Conservation (phyloP, 192 early-diverging fungal genomes). For the Podila clonocystis region DNA sequence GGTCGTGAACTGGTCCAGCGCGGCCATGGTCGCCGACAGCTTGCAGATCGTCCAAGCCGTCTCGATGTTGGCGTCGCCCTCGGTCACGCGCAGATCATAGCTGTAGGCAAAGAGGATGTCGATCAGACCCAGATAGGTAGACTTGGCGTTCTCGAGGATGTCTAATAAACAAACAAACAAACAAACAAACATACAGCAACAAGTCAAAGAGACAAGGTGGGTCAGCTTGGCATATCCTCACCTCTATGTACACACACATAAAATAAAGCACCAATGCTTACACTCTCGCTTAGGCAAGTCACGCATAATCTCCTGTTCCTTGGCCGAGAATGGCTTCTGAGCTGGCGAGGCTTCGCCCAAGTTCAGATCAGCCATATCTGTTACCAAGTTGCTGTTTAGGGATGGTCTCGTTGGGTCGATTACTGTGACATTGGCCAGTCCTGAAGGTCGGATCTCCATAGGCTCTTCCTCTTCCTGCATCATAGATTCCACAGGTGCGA, state of each 20-base stretch:
- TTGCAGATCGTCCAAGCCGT: slow-evolving; percentile 92
- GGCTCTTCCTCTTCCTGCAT: background rate
- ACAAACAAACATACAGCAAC: too few relatives aligned
- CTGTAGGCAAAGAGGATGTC: slow-evolving; percentile 93
- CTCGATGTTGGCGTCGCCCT: slow-evolving; percentile 89
- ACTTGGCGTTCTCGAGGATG: slow-evolving; percentile 69
- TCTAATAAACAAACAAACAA: slow-evolving; percentile 53
- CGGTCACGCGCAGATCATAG: slow-evolving; percentile 86
- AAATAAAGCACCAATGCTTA: slow-evolving; percentile 37
- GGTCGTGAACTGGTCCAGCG: slow-evolving; percentile 79
- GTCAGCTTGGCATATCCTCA: too few relatives aligned
- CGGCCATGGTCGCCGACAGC: slow-evolving; percentile 79
- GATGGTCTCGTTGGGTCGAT: slow-evolving; percentile 23
- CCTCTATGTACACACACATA: background rate
- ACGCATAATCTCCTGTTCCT: slow-evolving; percentile 78
- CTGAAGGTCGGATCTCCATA: slow-evolving; percentile 9
- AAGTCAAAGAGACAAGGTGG: background rate
- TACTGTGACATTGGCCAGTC: slow-evolving; percentile 11
- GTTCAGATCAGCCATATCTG: slow-evolving; percentile 33
- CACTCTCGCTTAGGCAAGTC: slow-evolving; percentile 83
- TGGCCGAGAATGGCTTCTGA: slow-evolving; percentile 65
- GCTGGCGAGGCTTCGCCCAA: slow-evolving; percentile 8
- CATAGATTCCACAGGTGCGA: background rate
- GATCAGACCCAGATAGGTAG: slow-evolving; percentile 86
- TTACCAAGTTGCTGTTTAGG: slow-evolving; percentile 5